Evolutionary conservation across 2,329 filamentous ascomycete species (phyloP).

Genomic region (Nigrospora oryzae): DNA sequence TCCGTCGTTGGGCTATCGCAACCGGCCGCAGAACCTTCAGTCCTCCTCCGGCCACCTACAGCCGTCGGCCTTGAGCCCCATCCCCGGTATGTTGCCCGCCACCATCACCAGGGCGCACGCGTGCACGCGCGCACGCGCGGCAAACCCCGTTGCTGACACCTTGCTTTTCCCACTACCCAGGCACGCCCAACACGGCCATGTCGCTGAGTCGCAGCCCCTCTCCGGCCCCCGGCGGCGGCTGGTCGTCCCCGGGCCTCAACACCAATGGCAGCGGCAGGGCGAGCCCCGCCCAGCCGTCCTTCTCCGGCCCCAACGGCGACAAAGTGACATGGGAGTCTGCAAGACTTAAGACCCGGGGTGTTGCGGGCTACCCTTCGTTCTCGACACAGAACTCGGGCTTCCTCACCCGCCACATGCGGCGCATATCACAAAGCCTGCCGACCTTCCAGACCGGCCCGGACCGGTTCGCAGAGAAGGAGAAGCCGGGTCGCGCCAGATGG

Average conservation of each 20-base stretch:
- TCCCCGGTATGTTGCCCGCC: constrained; percentile 41
- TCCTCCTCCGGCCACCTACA: background rate
- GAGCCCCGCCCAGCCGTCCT: constrained; percentile 49
- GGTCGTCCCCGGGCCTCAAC: constrained; percentile 75
- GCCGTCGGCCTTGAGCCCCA: constrained; percentile 37
- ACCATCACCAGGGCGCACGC: background rate
- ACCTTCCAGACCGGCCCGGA: constrained; percentile 49
- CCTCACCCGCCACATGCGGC: constrained; percentile 76
- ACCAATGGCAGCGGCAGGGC: constrained; percentile 60
- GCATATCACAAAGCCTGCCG: constrained; percentile 71
- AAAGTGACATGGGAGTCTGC: constrained; percentile 74
- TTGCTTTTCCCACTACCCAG: constrained; percentile 20
- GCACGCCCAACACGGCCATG: constrained; percentile 58
- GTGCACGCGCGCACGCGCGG: background rate
- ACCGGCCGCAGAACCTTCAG: background rate
- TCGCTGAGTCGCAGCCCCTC: constrained; percentile 82
- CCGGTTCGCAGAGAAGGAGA: constrained; percentile 70
- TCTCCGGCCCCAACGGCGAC: constrained; percentile 41
- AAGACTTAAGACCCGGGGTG: constrained; percentile 65
- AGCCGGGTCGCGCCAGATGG: constrained; percentile 52
- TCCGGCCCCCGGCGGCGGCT: constrained; percentile 74
- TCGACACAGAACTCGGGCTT: constrained; percentile 77
- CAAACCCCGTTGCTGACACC: constrained; percentile 2
- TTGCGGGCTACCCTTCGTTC: constrained; percentile 70
- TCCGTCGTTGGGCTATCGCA: constrained; percentile 23